phyloP scores from a whole-genome alignment of 192 early-diverging fungal genomes.

The Rhizoclosmatium sp. region DNA sequence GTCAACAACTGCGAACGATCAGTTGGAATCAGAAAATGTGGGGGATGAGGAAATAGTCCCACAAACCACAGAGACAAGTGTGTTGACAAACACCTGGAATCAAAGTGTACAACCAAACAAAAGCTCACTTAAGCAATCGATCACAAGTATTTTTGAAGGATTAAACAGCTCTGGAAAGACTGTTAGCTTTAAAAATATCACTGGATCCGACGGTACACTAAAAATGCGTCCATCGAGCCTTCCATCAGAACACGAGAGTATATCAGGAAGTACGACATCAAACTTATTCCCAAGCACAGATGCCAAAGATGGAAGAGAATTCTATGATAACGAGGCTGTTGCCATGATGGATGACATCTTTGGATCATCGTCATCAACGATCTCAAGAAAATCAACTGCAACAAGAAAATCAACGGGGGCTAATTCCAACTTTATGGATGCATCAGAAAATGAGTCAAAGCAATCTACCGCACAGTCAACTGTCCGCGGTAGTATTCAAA shows the following conservation, averaged over 20 bases:
- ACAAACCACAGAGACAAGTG: too few species aligned
- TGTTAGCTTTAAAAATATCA: not conserved
- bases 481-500: too few species aligned
- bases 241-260: not conserved
- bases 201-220: not conserved
- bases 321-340: not conserved
- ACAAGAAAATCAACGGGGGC: too few species aligned
- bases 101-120: not conserved
- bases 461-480: too few species aligned
- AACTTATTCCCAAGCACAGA: not conserved
- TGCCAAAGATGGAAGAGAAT: not conserved
- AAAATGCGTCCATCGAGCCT: not conserved
- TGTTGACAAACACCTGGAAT: too few species aligned
- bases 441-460: too few species aligned
- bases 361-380: not conserved
- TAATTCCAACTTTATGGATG: too few species aligned
- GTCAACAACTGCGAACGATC: too few species aligned
- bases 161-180: not conserved
- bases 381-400: not conserved
- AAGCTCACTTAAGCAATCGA: not conserved
- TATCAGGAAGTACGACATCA: not conserved
- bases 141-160: not conserved
- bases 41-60: too few species aligned
- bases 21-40: too few species aligned
- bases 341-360: not conserved